Evolutionary conservation across 257 asterid genomes (phyloP).

Genomic region (Solanum clarkiae): DNA sequence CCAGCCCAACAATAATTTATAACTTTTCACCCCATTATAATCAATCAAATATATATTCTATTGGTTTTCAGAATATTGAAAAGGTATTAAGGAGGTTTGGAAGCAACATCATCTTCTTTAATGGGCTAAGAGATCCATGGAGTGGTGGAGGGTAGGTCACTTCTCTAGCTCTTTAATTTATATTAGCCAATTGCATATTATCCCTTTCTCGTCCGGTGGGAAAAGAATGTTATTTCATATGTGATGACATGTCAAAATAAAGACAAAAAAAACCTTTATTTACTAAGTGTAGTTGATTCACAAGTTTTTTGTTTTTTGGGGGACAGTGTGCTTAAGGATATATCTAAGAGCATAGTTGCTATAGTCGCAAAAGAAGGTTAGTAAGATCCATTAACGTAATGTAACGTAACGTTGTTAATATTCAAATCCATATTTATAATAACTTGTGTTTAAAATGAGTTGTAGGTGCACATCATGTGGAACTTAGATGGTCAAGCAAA

Average conservation of each 20-base stretch:
- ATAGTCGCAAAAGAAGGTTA: slow-evolving; percentile 62
- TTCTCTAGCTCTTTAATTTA: neutral
- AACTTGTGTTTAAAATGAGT: neutral
- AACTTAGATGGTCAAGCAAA: slow-evolving; percentile 60
- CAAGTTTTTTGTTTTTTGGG: neutral
- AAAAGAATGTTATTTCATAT: too few relatives aligned
- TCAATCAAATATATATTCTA: too few relatives aligned
- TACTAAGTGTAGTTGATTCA: neutral
- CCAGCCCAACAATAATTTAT: neutral
- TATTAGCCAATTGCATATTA: too few relatives aligned
- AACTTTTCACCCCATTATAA: neutral
- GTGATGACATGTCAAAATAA: too few relatives aligned
- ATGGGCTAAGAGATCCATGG: slow-evolving; percentile 93
- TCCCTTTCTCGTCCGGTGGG: too few relatives aligned
- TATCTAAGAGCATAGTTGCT: slow-evolving; percentile 58
- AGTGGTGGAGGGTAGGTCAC: slow-evolving; percentile 69
- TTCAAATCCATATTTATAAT: neutral
- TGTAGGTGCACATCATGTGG: slow-evolving; percentile 85
- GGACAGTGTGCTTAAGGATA: slow-evolving; percentile 58
- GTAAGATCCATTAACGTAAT: neutral
- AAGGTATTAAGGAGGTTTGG: slow-evolving; percentile 52
- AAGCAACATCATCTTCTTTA: slow-evolving; percentile 81
- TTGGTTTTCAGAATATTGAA: slow-evolving; percentile 33
- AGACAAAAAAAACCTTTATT: too few relatives aligned
- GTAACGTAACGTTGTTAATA: neutral